These are phyloP conservation scores for Orbilia brochopaga DNA, from an alignment of 2,329 filamentous ascomycete species.

Conservation along the genomic window DNA sequence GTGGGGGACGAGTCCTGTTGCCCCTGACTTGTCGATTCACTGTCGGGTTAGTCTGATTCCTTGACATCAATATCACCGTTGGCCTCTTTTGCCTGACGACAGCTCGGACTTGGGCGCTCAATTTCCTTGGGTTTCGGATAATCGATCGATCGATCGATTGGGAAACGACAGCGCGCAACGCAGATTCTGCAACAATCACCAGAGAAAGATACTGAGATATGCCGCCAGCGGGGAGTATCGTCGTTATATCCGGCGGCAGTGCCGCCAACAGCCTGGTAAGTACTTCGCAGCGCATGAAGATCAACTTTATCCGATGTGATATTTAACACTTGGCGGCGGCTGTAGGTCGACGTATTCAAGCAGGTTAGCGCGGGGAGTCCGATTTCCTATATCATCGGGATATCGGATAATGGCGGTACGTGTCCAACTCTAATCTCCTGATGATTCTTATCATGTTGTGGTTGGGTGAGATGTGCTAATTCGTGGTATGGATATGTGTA, in stretches of 20 bases:
- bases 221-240: constrained; percentile 25
- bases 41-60: no score
- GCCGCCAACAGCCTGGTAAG: constrained; percentile 48
- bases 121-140: no score
- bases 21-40: no score
- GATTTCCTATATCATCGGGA: constrained; percentile 80
- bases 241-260: constrained; percentile 44
- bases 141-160: no score
- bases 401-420: constrained; percentile 83
- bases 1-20: no score
- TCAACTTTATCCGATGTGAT: no score
- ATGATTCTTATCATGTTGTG: no score
- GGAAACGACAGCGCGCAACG: constrained; percentile 11
- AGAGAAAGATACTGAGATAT: constrained; percentile 4
- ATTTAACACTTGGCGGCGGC: neutral
- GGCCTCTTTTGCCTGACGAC: no score
- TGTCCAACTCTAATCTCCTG: neutral
- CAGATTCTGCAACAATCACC: constrained; percentile 35
- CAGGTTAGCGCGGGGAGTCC: constrained; percentile 43
- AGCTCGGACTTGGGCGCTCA: no score
- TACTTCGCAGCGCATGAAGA: neutral
- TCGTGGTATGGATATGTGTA: constrained; percentile 7
- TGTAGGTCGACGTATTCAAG: constrained; percentile 47
- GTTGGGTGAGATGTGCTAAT: constrained; percentile 3
- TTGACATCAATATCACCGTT: no score